Evolutionary conservation across 345 rosid genomes (phyloP).

Genomic region (Syzygium aromaticum): DNA sequence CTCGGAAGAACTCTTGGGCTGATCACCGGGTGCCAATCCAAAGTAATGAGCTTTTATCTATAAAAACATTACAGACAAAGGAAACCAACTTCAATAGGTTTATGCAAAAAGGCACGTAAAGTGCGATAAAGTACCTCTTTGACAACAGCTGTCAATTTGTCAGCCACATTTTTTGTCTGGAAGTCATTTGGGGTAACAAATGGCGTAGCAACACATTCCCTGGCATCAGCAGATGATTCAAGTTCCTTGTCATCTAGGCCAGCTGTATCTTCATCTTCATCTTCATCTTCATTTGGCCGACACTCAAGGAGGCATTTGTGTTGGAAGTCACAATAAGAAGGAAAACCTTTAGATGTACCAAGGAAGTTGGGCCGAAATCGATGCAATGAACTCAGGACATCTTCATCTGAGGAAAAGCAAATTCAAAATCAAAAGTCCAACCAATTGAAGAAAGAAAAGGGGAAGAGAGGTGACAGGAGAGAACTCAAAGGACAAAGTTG

Average conservation of each 20-base stretch:
- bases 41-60: constrained; percentile 51
- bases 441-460: background rate
- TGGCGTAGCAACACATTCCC: constrained; percentile 58
- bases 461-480: background rate
- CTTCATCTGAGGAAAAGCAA: constrained; percentile 59
- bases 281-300: constrained; percentile 25
- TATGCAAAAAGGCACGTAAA: background rate
- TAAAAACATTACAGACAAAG: background rate
- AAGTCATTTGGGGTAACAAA: constrained; percentile 53
- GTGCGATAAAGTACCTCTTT: constrained; percentile 53
- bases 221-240: constrained; percentile 16
- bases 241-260: constrained; percentile 29
- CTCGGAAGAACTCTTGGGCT: constrained; percentile 6
- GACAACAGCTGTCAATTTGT: constrained; percentile 28
- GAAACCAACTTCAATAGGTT: background rate
- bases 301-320: constrained; percentile 58
- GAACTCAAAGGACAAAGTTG: background rate
- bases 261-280: constrained; percentile 8
- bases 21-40: constrained; percentile 13
- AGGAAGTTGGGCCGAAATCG: constrained; percentile 69
- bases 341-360: constrained; percentile 34
- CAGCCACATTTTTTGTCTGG: constrained; percentile 35
- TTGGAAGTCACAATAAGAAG: constrained; percentile 48
- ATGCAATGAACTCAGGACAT: constrained; percentile 52
- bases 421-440: background rate